phyloP scores from a whole-genome alignment of 1,284 basidiomycete genomes.

The Leccinum subfulvum region DNA sequence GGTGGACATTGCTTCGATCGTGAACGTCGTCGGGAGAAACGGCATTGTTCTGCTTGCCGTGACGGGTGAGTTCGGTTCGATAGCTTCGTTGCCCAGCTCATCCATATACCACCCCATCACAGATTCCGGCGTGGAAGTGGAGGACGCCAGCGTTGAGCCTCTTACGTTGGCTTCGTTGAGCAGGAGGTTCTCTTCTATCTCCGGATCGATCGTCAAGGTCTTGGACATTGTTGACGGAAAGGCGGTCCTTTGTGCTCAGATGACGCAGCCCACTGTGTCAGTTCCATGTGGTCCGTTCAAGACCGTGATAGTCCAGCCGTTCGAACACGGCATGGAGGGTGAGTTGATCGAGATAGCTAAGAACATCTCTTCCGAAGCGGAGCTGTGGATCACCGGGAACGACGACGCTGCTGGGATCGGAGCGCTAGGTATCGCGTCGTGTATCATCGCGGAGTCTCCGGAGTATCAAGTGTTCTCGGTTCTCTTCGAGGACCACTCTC shows the following conservation, averaged over 20 bases:
- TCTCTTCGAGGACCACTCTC: constrained; percentile 31
- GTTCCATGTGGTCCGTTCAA: constrained; percentile 23
- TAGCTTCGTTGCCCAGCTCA: too few species aligned
- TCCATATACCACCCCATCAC: not conserved
- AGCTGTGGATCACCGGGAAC: constrained; percentile 31
- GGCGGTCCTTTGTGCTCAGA: constrained; percentile 7
- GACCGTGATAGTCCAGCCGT: constrained; percentile 26
- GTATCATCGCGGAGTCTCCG: constrained; percentile 30
- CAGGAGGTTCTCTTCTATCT: constrained; percentile 12
- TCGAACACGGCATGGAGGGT: constrained; percentile 26
- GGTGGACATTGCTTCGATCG: constrained; percentile 19
- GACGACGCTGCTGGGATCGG: constrained; percentile 31
- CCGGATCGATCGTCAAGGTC: constrained; percentile 9
- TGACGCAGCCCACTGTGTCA: constrained; percentile 15
- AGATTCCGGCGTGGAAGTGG: constrained; percentile 23
- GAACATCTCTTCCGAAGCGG: constrained; percentile 26
- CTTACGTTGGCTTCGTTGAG: constrained; percentile 13
- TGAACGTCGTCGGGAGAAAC: constrained; percentile 22
- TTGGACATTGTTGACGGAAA: not conserved
- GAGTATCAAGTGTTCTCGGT: constrained; percentile 30
- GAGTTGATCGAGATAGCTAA: constrained; percentile 27
- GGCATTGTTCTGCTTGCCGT: constrained; percentile 25
- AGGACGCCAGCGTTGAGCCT: constrained; percentile 15
- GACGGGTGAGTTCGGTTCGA: constrained; percentile 12
- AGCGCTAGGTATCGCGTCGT: constrained; percentile 30